phyloP scores from a whole-genome alignment of 1,139 yeast genomes.

The Geotrichum phurueaensis region DNA sequence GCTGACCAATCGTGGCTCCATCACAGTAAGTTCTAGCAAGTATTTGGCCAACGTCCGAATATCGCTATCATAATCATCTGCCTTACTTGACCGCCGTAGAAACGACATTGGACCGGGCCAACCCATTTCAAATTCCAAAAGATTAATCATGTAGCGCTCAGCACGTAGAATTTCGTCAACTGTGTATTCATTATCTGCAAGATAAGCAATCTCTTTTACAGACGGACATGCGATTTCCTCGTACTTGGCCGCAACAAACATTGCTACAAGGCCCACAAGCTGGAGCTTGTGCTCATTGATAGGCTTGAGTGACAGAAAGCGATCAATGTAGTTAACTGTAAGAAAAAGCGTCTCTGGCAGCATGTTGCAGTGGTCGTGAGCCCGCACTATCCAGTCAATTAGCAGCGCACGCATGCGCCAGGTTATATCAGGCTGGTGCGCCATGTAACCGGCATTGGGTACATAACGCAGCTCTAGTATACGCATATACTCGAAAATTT shows the following conservation, averaged over 20 bases:
- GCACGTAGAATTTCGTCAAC: conserved; percentile 82
- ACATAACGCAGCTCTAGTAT: conserved; percentile 67
- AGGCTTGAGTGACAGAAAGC: conserved; percentile 68
- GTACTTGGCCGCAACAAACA: conserved; percentile 90
- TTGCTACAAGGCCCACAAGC: conserved; percentile 90
- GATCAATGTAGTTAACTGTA: conserved; percentile 82
- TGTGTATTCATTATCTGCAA: conserved; percentile 85
- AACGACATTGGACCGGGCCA: conserved; percentile 99
- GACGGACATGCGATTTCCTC: conserved; percentile 96
- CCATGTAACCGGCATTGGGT: conserved; percentile 71
- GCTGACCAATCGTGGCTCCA: conserved; percentile 85
- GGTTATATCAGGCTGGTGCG: conserved; percentile 66
- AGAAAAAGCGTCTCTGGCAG: conserved; percentile 86
- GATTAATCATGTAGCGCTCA: conserved; percentile 87
- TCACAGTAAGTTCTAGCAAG: conserved; percentile 79
- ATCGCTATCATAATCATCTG: conserved; percentile 95
- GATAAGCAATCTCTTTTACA: conserved; percentile 83
- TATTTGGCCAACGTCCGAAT: conserved; percentile 91
- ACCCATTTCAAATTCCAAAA: conserved; percentile 87
- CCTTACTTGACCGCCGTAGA: conserved; percentile 86
- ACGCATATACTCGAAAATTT: conserved; percentile 74
- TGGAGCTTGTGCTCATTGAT: conserved; percentile 82
- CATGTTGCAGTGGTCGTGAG: conserved; percentile 78
- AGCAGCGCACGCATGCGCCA: conserved; percentile 84
- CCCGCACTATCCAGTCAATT: conserved; percentile 95